Evolutionary conservation across 2,329 filamentous ascomycete genomes (phyloP).

Genomic region (Bretziella fagacearum): DNA sequence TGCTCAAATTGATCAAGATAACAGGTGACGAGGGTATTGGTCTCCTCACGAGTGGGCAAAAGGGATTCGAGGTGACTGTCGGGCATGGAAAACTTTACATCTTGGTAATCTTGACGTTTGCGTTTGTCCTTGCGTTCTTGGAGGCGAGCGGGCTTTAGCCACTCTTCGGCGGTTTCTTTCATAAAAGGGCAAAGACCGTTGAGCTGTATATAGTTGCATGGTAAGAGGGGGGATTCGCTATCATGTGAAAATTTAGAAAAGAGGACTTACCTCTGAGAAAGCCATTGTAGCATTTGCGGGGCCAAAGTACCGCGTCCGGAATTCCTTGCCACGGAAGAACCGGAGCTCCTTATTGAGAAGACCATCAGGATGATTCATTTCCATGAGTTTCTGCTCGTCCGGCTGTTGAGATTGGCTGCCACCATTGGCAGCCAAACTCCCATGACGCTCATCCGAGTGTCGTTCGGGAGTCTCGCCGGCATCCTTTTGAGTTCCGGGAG

Average conservation of each 20-base stretch:
- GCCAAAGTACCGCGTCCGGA: conserved; percentile 42
- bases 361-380: conserved; percentile 22
- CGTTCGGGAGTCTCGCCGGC: conserved; percentile 17
- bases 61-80: conserved; percentile 35
- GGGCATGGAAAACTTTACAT: conserved; percentile 30
- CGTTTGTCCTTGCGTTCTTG: conserved; percentile 38
- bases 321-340: conserved; percentile 41
- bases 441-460: conserved; percentile 13
- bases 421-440: background rate
- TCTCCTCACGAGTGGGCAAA: conserved; percentile 30
- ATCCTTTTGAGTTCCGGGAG: conserved; percentile 27
- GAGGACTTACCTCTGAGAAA: conserved; percentile 31
- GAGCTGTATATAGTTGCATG: conserved; percentile 22
- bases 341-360: conserved; percentile 32
- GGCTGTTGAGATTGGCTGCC: no score
- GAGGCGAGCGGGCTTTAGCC: conserved; percentile 40
- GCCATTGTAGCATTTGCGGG: conserved; percentile 45
- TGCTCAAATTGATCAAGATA: conserved; percentile 40
- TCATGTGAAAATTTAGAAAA: background rate
- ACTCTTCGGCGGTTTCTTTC: conserved; percentile 45
- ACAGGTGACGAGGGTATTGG: conserved; percentile 31
- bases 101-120: conserved; percentile 35
- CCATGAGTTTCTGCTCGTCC: conserved; percentile 24
- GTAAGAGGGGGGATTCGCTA: no score
- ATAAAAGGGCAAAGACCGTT: conserved; percentile 43